phyloP scores from a whole-genome alignment of 1,284 basidiomycete genomes.

The Cutaneotrichosporon sp. region DNA sequence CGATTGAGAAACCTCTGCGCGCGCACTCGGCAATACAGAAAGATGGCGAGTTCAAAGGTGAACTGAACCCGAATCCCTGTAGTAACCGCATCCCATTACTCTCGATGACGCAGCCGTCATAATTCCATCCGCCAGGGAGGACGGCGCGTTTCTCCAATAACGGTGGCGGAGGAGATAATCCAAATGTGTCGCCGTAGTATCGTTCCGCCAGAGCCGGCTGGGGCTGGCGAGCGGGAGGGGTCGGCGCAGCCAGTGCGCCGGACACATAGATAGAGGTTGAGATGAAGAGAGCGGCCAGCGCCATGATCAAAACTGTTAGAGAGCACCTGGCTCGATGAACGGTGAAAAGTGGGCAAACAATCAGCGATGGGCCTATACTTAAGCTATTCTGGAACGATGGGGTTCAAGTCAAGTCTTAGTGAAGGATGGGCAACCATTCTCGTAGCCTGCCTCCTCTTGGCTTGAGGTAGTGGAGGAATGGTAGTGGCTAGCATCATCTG shows the following conservation, averaged over 20 bases:
- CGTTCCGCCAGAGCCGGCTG: background rate
- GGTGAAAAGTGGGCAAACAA: slow-evolving; percentile 5
- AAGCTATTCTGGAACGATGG: background rate
- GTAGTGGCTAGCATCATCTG: background rate
- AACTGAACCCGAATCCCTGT: slow-evolving; percentile 38
- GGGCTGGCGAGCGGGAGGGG: background rate
- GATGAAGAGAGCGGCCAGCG: slow-evolving; percentile 41
- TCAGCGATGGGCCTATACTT: background rate
- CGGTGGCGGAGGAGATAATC: slow-evolving; percentile 39
- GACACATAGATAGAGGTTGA: slow-evolving; percentile 37
- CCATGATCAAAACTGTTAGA: slow-evolving; percentile 29
- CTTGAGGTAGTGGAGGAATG: no score
- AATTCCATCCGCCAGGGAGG: slow-evolving; percentile 47
- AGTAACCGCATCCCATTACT: slow-evolving; percentile 44
- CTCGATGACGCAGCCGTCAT: slow-evolving; percentile 49
- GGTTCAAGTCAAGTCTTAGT: no score
- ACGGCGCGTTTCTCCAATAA: slow-evolving; percentile 37
- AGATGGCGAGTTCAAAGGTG: slow-evolving; percentile 34
- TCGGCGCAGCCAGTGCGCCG: slow-evolving; percentile 24
- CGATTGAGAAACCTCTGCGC: slow-evolving; percentile 42
- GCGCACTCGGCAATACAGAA: slow-evolving; percentile 46
- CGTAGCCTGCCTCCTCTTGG: no score
- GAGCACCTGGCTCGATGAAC: slow-evolving; percentile 15
- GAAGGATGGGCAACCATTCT: no score
- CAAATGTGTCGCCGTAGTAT: slow-evolving; percentile 41